phyloP scores from a whole-genome alignment of 2,329 filamentous ascomycete species.

The Colletotrichum sp. region DNA sequence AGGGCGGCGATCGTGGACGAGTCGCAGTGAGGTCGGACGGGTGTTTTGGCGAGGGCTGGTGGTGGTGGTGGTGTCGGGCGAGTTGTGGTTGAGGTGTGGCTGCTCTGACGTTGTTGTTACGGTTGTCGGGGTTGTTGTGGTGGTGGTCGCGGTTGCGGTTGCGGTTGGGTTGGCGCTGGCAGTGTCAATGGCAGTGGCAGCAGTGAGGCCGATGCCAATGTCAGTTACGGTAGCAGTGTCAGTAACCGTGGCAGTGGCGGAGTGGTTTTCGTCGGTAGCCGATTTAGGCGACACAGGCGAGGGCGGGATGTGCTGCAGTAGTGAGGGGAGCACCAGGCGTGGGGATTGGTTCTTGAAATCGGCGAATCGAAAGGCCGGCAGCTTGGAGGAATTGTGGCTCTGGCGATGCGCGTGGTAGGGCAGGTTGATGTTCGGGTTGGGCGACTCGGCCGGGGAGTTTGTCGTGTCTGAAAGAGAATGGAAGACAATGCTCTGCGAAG shows the following conservation, averaged over 20 bases:
- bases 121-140: background rate
- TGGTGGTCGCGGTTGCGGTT: background rate
- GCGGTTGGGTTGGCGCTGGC: background rate
- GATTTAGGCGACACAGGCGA: conserved; percentile 43
- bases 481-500: conserved; percentile 8
- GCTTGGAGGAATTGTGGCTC: conserved; percentile 59
- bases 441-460: conserved; percentile 12
- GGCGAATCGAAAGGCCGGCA: conserved; percentile 59
- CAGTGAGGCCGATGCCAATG: background rate
- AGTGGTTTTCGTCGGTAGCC: conserved; percentile 26
- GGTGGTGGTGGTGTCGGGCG: background rate
- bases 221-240: background rate
- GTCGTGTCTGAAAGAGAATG: background rate
- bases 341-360: conserved; percentile 42
- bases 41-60: conserved; percentile 8
- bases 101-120: conserved; percentile 20
- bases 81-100: conserved; percentile 3
- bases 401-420: conserved; percentile 57
- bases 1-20: conserved; percentile 9
- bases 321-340: conserved; percentile 27
- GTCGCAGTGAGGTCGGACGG: conserved; percentile 1
- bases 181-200: background rate
- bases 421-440: conserved; percentile 19
- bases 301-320: conserved; percentile 41
- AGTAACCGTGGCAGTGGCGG: background rate